phyloP scores from a whole-genome alignment of 441 rosid species.

The Adansonia gregorii region DNA sequence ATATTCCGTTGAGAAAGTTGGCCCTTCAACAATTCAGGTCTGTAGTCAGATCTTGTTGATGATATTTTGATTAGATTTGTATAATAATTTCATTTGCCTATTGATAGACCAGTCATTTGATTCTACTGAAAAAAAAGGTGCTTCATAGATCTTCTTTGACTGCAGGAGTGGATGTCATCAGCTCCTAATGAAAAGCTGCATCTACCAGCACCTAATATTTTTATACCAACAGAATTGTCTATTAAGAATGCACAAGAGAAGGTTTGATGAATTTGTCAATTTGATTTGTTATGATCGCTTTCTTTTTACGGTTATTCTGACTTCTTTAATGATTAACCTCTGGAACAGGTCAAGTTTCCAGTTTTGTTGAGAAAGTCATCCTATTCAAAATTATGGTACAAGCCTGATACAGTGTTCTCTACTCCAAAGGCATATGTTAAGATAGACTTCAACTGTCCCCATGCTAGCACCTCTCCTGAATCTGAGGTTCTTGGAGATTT shows the following conservation, averaged over 20 bases:
- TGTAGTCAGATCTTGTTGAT: constrained; percentile 30
- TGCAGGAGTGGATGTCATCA: constrained; percentile 76
- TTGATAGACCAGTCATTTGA: constrained; percentile 14
- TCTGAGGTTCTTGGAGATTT: constrained; percentile 65
- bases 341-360: constrained; percentile 61
- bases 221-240: constrained; percentile 80
- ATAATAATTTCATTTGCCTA: constrained; percentile 8
- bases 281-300: background rate
- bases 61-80: constrained; percentile 19
- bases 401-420: constrained; percentile 81
- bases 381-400: constrained; percentile 80
- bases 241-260: constrained; percentile 56
- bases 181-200: constrained; percentile 67
- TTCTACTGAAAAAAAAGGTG: background rate
- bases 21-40: constrained; percentile 62
- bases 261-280: constrained; percentile 43
- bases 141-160: constrained; percentile 9
- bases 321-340: constrained; percentile 25
- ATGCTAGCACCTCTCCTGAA: constrained; percentile 66
- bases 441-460: constrained; percentile 82
- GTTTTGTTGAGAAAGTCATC: constrained; percentile 66
- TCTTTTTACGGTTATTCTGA: background rate
- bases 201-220: constrained; percentile 71
- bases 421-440: constrained; percentile 76
- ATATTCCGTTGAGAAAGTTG: constrained; percentile 67